phyloP scores from a whole-genome alignment of 352 stramenopile species.

The Phytophthora vignae region DNA sequence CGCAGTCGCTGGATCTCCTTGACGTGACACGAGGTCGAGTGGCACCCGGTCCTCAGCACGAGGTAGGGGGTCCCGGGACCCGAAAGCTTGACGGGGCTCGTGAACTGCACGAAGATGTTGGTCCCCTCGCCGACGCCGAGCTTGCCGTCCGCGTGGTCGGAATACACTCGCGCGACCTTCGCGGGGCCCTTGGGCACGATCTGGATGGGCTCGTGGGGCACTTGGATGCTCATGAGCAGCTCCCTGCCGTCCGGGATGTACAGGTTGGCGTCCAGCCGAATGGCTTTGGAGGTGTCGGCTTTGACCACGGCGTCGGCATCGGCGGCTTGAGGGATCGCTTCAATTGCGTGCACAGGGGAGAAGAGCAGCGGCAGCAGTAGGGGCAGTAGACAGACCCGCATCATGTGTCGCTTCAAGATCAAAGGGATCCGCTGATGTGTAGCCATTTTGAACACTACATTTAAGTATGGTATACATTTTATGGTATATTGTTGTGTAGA shows the following conservation, averaged over 20 bases:
- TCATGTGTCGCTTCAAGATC: conserved; percentile 7
- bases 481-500: background rate
- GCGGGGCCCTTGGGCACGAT: conserved; percentile 60
- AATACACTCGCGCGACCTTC: conserved; percentile 75
- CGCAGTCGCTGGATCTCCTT: conserved; percentile 71
- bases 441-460: background rate
- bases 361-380: conserved; percentile 5
- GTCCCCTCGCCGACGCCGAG: conserved; percentile 73
- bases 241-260: conserved; percentile 77
- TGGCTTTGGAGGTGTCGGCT: conserved; percentile 48
- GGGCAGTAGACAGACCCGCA: conserved; percentile 15
- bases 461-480: background rate
- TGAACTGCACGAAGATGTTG: conserved; percentile 76
- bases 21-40: conserved; percentile 51
- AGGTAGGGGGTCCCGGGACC: conserved; percentile 51
- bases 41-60: conserved; percentile 64
- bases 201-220: conserved; percentile 60
- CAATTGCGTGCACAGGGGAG: conserved; percentile 20
- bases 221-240: conserved; percentile 69
- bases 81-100: conserved; percentile 67
- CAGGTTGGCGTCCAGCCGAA: conserved; percentile 76
- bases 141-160: conserved; percentile 48
- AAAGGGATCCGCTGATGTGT: background rate
- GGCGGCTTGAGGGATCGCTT: conserved; percentile 57
- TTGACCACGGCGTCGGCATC: conserved; percentile 65